Evolutionary conservation across 2,329 filamentous ascomycete genomes (phyloP).

Genomic region (Gaeumannomyces sp.): DNA sequence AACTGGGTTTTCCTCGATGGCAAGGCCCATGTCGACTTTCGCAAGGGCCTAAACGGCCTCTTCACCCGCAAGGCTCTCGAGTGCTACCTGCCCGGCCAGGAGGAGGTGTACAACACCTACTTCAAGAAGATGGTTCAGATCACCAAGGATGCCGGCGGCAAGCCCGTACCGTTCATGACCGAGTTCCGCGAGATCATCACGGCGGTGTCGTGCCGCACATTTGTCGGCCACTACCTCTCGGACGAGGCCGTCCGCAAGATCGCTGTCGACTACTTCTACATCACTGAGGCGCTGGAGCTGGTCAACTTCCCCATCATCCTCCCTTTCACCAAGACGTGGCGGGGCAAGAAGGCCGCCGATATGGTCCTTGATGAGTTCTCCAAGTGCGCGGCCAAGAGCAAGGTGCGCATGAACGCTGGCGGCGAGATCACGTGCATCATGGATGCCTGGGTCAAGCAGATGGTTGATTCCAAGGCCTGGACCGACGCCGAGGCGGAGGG

Average conservation of each 20-base stretch:
- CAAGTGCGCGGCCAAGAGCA: conserved; percentile 89
- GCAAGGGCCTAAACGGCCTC: conserved; percentile 89
- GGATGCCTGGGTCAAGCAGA: conserved; percentile 87
- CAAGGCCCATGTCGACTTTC: conserved; percentile 91
- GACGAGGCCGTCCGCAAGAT: conserved; percentile 90
- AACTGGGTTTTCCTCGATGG: conserved; percentile 99
- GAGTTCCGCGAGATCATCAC: conserved; percentile 93
- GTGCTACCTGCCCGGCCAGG: conserved; percentile 83
- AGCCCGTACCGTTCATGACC: conserved; percentile 80
- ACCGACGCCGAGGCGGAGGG: conserved; percentile 71
- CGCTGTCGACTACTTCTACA: conserved; percentile 92
- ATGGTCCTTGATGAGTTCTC: conserved; percentile 86
- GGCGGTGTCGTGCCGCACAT: conserved; percentile 91
- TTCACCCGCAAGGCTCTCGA: conserved; percentile 90
- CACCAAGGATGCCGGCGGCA: conserved; percentile 63
- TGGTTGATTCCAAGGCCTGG: conserved; percentile 80
- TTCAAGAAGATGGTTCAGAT: conserved; percentile 72
- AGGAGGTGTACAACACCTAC: conserved; percentile 85
- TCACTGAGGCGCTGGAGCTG: conserved; percentile 89
- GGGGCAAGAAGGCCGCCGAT: conserved; percentile 90
- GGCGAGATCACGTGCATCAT: conserved; percentile 87
- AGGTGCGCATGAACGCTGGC: conserved; percentile 83
- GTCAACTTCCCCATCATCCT: conserved; percentile 98
- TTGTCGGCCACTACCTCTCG: conserved; percentile 91
- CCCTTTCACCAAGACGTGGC: conserved; percentile 93